Evolutionary conservation across 192 early-diverging fungal genomes (phyloP).

Genomic region (Bifiguratus adelaidae): DNA sequence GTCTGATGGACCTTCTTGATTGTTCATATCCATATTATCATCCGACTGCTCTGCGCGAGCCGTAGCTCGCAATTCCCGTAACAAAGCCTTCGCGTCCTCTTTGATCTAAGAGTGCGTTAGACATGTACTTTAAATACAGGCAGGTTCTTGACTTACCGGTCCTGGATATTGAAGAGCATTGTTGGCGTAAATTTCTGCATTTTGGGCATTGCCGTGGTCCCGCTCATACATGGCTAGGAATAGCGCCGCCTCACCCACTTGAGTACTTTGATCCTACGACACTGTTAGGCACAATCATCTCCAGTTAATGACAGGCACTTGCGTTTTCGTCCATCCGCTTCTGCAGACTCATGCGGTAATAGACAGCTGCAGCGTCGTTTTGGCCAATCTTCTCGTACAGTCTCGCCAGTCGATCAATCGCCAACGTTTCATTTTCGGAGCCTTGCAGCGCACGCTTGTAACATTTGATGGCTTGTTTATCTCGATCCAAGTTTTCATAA

Average conservation of each 20-base stretch:
- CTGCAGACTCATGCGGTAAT: constrained; percentile 34
- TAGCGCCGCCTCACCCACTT: constrained; percentile 14
- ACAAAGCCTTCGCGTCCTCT: constrained; percentile 22
- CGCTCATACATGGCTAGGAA: constrained; percentile 12
- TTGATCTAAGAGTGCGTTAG: constrained; percentile 16
- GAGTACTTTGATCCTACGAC: constrained; percentile 2
- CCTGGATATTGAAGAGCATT: constrained; percentile 14
- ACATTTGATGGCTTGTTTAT: constrained; percentile 56
- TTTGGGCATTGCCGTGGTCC: constrained; percentile 14
- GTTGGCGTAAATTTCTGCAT: constrained; percentile 29
- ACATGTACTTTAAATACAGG: constrained; percentile 17
- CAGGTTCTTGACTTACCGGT: constrained; percentile 15
- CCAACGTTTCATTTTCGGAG: constrained; percentile 42
- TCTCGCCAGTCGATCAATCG: constrained; percentile 42
- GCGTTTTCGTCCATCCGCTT: constrained; percentile 10
- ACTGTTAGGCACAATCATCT: not conserved
- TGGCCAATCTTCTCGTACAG: constrained; percentile 48
- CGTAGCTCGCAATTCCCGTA: constrained; percentile 17
- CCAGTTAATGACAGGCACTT: not conserved
- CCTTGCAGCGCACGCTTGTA: constrained; percentile 61
- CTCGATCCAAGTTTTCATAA: constrained; percentile 46
- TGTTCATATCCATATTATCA: no score
- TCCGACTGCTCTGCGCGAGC: not conserved
- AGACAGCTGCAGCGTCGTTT: constrained; percentile 37
- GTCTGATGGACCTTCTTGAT: no score